Base-by-base conservation (phyloP, 805 yeast species). In the Schwanniomyces sp. region DNA sequence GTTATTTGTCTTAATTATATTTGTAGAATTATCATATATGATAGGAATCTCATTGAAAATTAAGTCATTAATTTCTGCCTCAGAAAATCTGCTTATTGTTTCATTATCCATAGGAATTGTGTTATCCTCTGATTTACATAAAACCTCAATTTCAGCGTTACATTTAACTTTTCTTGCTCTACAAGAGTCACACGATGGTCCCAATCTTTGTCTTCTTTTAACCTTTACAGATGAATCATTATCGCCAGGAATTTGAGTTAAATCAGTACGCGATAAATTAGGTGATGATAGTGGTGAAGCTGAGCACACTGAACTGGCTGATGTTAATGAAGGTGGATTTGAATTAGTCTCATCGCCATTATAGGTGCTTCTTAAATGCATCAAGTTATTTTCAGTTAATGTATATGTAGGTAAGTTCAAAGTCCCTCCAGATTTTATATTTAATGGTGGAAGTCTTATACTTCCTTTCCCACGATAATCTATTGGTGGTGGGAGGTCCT, bases 171-270 rank as follows among this genome's bases (percentile, higher is more conserved):
- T 86, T 48, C 89, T 75, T 12, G 79, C 58, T 45, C 91, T 72
- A 62, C 92, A 86, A 41, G 79, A 69, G 61, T 86, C 91, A 63
- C 92, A 86, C 36, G 87, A 81, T 2, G 91, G 91, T 0, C 92
- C 91, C 16, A 80, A 70, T 49, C 92, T 68, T 65, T 86, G 91
- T 55, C 90, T 68, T 52, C 78, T 66, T 54, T 68, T 70, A 5
- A 10, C 16, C 17, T 12, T 25, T 14, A 11, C 12, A 12, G 12
- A 9, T 25, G 16, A 5, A 18, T 21, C 27, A 11, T 12, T 11
- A 21, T 6, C 12, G 8, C 10, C 28, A 11, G 25, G 25, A 4
- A 21, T 24, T 7, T 27, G 28, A 7, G 21, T 16, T 24, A 46
- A 39, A 14, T 37, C 38, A 10, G 44, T 34, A 11, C 28, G 32